phyloP scores from a whole-genome alignment of 495 filamentous ascomycete genomes.

The Aspergillus campestris region DNA sequence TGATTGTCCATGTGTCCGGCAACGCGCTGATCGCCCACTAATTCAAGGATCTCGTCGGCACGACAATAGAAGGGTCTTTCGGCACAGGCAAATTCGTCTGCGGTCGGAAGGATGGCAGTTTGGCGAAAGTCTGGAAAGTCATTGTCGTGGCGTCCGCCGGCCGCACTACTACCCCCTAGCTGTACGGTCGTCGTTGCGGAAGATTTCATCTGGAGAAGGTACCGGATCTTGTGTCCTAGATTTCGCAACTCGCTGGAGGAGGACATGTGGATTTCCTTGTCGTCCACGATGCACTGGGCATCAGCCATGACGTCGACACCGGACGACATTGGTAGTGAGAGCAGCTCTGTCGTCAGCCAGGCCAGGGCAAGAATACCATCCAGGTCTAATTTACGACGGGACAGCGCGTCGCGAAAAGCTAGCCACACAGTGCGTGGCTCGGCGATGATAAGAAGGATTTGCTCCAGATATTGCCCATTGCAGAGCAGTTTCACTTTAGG shows the following conservation, averaged over 20 bases:
- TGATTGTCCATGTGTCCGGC: conserved; percentile 63
- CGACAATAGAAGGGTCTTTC: conserved; percentile 52
- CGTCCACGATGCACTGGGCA: conserved; percentile 18
- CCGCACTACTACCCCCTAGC: conserved; percentile 13
- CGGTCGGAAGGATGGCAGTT: conserved; percentile 59
- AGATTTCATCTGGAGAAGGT: conserved; percentile 23
- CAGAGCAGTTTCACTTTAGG: conserved; percentile 41
- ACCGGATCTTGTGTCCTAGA: conserved; percentile 37
- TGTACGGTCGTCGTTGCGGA: background rate
- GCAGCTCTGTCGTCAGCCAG: conserved; percentile 52
- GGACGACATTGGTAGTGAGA: conserved; percentile 31
- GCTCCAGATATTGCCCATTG: conserved; percentile 46
- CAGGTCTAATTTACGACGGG: conserved; percentile 24
- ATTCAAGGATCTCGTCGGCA: conserved; percentile 26
- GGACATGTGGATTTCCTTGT: conserved; percentile 21
- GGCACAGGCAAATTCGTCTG: conserved; percentile 54
- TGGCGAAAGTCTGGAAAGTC: conserved; percentile 54
- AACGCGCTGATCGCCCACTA: conserved; percentile 27
- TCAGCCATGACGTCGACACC: conserved; percentile 18
- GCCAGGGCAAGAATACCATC: conserved; percentile 39
- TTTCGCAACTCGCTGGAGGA: conserved; percentile 22
- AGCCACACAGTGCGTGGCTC: conserved; percentile 58
- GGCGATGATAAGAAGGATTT: conserved; percentile 43
- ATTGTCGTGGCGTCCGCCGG: conserved; percentile 76
- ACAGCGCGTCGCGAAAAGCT: conserved; percentile 39